Conservation (phyloP, 305 asterid genomes). For the Andrographis paniculata region DNA sequence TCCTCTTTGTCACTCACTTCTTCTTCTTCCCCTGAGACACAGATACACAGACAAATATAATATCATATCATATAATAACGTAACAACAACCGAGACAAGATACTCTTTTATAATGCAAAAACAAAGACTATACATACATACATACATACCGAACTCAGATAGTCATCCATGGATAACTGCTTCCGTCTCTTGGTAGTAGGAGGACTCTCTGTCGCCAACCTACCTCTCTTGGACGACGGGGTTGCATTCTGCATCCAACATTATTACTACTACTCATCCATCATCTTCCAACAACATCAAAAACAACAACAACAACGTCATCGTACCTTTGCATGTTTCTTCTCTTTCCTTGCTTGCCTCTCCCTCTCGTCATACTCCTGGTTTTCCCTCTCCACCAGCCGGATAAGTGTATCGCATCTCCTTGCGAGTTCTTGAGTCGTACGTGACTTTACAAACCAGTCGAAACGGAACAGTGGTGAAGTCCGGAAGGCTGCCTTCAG, state of each 20-base stretch:
- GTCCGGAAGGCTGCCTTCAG: conserved; percentile 96
- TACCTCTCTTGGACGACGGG: conserved; percentile 74
- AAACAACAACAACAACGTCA: neutral
- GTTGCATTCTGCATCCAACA: conserved; percentile 35
- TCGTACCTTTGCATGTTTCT: conserved; percentile 77
- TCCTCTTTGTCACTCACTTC: conserved; percentile 39
- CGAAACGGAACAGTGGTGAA: conserved; percentile 90
- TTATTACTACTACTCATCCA: too few relatives aligned
- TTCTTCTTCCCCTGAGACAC: conserved; percentile 65
- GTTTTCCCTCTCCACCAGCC: conserved; percentile 90
- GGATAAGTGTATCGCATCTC: conserved; percentile 92
- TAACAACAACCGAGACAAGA: too few relatives aligned
- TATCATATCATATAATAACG: neutral
- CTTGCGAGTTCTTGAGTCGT: conserved; percentile 98
- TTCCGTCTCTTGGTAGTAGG: conserved; percentile 65
- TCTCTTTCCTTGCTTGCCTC: conserved; percentile 97
- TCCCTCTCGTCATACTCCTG: conserved; percentile 96
- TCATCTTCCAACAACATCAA: too few relatives aligned
- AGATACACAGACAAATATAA: neutral
- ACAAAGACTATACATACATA: too few relatives aligned
- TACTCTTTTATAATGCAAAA: too few relatives aligned
- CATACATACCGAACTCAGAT: conserved; percentile 63
- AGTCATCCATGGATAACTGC: conserved; percentile 75
- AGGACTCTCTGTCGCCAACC: conserved; percentile 82
- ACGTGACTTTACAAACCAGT: conserved; percentile 98